Evolutionary conservation across 768 basidiomycete species (phyloP).

Genomic region (Cystobasidium onofrii): DNA sequence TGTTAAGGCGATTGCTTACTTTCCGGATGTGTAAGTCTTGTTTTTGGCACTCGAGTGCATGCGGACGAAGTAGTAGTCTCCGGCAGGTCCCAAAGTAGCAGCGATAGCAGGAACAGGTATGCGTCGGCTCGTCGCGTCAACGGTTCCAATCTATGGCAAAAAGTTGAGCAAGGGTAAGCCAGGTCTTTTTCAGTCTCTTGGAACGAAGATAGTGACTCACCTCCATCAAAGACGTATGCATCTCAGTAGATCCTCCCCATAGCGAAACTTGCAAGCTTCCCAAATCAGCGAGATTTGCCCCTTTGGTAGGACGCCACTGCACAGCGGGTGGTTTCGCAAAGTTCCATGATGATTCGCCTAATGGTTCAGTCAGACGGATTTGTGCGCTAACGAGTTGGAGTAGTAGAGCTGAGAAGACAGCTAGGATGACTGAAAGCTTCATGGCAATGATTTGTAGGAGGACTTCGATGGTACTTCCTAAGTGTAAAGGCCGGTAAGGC

Average conservation of each 20-base stretch:
- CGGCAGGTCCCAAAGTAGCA: background rate
- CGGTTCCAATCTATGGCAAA: background rate
- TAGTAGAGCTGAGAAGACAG: background rate
- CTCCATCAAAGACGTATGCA: background rate
- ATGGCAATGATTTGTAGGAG: background rate
- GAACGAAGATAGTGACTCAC: background rate
- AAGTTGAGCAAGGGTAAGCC: background rate
- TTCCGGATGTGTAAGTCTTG: constrained; percentile 1
- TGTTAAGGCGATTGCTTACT: background rate
- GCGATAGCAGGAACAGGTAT: background rate
- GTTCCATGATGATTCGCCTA: background rate
- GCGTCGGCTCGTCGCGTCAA: background rate
- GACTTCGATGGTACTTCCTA: background rate
- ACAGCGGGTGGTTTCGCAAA: background rate
- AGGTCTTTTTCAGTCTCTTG: background rate
- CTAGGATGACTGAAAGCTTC: background rate
- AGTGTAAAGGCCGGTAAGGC: background rate
- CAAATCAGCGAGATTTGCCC: background rate
- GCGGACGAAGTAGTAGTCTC: constrained; percentile 2
- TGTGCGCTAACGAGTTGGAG: background rate
- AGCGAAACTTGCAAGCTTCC: background rate
- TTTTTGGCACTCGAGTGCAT: constrained; percentile 2
- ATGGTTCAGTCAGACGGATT: background rate
- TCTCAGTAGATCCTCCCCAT: background rate
- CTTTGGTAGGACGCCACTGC: background rate